Evolutionary conservation across 208 protist species (phyloP), one percentile per base, ranked within the genome.

Genomic region (Leishmania mexicana): DNA sequence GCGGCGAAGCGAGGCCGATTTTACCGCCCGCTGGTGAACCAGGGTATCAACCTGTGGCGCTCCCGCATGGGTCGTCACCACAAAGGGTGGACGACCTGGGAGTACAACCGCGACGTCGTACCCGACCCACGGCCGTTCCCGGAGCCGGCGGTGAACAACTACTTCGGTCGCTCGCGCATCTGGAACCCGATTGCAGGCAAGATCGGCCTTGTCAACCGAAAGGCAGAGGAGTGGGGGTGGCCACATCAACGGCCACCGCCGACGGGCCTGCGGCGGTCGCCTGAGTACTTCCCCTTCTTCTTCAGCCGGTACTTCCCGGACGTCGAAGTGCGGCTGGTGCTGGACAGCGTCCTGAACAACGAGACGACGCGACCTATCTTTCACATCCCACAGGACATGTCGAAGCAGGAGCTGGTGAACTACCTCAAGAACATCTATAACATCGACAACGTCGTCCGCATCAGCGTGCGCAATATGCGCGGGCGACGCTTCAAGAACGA

Each of bases 291-390:
- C 75, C 90, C 93, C 28, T 87, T 87, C 76, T 97, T 96, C 73
- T 95, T 96, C 75, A 89, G 84, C 45, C 88, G 89, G 13, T 96
- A 97, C 87, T 97, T 97, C 80, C 92, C 93, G 21, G 90, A 94
- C 65, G 91, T 87, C 35, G 91, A 96, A 80, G 93, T 96, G 76
- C 81, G 87, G 17, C 85, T 97, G 19, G 78, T 96, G 74, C 87
- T 97, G 49, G 95, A 97, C 83, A 96, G 92, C 77, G 95, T 97
- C 58, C 83, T 97, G 45, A 96, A 97, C 88, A 93, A 94, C 68
- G 93, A 96, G 75, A 97, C 95, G 31, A 95, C 87, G 2, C 84
- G 76, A 28, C 95, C 95, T 0, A 86, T 94, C 19, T 97, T 97
- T 80, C 87, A 93, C 78, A 89, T 97, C 57, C 95, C 95, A 54